Evolutionary conservation across 108 stramenopile species (phyloP).

Genomic region (Skeletonema tropicum): DNA sequence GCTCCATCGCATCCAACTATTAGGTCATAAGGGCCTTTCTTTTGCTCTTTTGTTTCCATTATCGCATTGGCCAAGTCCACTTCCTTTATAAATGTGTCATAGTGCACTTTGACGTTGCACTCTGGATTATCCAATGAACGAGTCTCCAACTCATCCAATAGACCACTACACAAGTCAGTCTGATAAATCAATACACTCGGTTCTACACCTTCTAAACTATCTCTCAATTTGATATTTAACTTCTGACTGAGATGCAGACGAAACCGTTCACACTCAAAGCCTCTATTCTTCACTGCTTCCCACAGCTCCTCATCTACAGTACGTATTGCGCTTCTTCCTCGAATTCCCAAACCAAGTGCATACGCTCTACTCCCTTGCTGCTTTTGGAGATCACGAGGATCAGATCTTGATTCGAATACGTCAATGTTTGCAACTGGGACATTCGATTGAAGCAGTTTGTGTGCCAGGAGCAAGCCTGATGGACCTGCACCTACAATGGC

Average conservation of each 20-base stretch:
- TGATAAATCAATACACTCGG: slow-evolving; percentile 79
- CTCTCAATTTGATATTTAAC: slow-evolving; percentile 55
- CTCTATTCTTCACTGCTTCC: slow-evolving; percentile 53
- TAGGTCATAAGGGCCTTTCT: slow-evolving; percentile 55
- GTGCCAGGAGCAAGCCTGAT: slow-evolving; percentile 71
- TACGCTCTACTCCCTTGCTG: slow-evolving; percentile 57
- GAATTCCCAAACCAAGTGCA: slow-evolving; percentile 68
- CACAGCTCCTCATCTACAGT: slow-evolving; percentile 61
- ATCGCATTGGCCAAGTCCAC: slow-evolving; percentile 26
- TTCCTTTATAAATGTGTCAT: slow-evolving; percentile 31
- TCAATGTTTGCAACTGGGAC: slow-evolving; percentile 40
- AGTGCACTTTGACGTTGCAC: slow-evolving; percentile 24
- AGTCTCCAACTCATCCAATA: slow-evolving; percentile 66
- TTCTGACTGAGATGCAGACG: slow-evolving; percentile 47
- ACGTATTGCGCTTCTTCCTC: slow-evolving; percentile 68
- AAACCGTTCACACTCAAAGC: slow-evolving; percentile 75
- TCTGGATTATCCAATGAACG: not conserved
- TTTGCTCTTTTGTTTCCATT: slow-evolving; percentile 2
- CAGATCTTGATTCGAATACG: slow-evolving; percentile 66
- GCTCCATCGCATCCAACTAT: slow-evolving; percentile 79
- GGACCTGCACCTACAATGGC: slow-evolving; percentile 56
- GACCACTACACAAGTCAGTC: slow-evolving; percentile 67
- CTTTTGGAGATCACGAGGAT: slow-evolving; percentile 44
- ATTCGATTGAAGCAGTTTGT: slow-evolving; percentile 41
- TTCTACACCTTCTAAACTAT: slow-evolving; percentile 43